Conservation (phyloP, 2,329 filamentous ascomycete genomes). For the Grosmannia penicillata region DNA sequence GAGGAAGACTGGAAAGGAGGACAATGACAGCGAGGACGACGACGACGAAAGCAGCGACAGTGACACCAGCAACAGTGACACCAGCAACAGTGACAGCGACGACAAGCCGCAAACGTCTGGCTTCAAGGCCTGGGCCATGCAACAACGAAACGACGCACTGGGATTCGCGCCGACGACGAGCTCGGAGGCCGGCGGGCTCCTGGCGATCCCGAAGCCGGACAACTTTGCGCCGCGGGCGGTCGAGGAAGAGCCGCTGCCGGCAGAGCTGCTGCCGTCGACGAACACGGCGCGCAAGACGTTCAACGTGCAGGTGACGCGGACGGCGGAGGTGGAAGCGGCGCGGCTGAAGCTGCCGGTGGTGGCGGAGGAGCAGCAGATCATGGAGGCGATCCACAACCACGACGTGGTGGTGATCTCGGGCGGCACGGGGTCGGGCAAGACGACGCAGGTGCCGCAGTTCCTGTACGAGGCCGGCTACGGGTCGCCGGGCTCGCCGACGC, state of each 20-base stretch:
- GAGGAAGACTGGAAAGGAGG: conserved; percentile 16
- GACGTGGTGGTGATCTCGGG: conserved; percentile 84
- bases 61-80: conserved; percentile 17
- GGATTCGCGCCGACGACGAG: conserved; percentile 39
- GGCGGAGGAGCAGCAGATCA: conserved; percentile 89
- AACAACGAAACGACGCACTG: conserved; percentile 71
- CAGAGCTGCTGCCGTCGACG: conserved; percentile 46
- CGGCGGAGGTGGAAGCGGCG: conserved; percentile 59
- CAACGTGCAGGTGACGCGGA: conserved; percentile 56
- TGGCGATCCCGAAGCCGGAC: conserved; percentile 38
- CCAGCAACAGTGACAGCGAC: conserved; percentile 12
- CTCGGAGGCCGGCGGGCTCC: conserved; percentile 16
- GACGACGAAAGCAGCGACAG: conserved; percentile 16
- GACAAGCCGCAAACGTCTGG: conserved; percentile 33
- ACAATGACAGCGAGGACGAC: conserved; percentile 8
- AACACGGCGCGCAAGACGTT: conserved; percentile 56
- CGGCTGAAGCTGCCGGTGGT: conserved; percentile 77
- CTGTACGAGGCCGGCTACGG: conserved; percentile 90
- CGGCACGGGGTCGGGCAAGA: conserved; percentile 93
- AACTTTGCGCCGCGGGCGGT: conserved; percentile 52
- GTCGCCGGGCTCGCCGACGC: conserved; percentile 58
- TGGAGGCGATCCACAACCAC: conserved; percentile 93
- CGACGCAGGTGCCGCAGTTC: conserved; percentile 93
- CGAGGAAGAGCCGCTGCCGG: conserved; percentile 57
- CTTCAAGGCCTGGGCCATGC: conserved; percentile 88